Base-by-base conservation (phyloP, 78 protist genomes). In the Polysphondylium violaceum region DNA sequence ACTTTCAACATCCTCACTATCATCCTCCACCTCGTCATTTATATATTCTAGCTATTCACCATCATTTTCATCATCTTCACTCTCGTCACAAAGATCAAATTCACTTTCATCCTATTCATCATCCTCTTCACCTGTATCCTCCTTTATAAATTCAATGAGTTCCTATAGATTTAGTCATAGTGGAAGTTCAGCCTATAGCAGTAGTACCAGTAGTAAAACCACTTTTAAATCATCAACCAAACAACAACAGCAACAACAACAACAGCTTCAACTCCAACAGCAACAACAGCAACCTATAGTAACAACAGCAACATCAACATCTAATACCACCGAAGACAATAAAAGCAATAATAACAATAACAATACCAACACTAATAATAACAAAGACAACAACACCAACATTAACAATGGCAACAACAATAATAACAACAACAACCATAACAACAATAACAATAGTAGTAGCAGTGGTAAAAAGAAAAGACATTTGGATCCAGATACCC, bases 181-280 rank as follows among this genome's bases (percentile, higher is more conserved):
- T n/a, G n/a, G n/a, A n/a, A n/a, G n/a, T n/a, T n/a, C n/a, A n/a
- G n/a, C n/a, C n/a, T n/a, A n/a, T n/a, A n/a, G n/a, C n/a, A n/a
- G n/a, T n/a, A 59, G 3, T 27, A 59, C 0, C 6, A 59, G 25
- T 2, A 59, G 25, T 11, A 23, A 23, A 23, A 59, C 23, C 29
- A 14, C 27, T 31, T 61, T 2, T 61, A 23, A 25, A 31, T 33
- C 36, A n/a, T 31, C 69, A 8, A 33, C 35, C 35, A 23, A 38
- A 35, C 56, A 11, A 41, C 74, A n/a, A 43, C 11, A 21, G 4
- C 76, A 47, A 27, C 59, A 1, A 2, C 55, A 43, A 12, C 76
- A 67, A 68, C 76, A 68, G 43, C 36, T 23, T 7, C 75, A 41
- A 67, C 56, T 0, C 0, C 75, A 67, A 23, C 56, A 8, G 23